A percentile compares a stretch with the other conserved stretches of the same genome.
These are phyloP conservation scores for Ceratocystis papillata DNA, from an alignment of 2,329 filamentous ascomycete genomes.

Conservation along the genomic window DNA sequence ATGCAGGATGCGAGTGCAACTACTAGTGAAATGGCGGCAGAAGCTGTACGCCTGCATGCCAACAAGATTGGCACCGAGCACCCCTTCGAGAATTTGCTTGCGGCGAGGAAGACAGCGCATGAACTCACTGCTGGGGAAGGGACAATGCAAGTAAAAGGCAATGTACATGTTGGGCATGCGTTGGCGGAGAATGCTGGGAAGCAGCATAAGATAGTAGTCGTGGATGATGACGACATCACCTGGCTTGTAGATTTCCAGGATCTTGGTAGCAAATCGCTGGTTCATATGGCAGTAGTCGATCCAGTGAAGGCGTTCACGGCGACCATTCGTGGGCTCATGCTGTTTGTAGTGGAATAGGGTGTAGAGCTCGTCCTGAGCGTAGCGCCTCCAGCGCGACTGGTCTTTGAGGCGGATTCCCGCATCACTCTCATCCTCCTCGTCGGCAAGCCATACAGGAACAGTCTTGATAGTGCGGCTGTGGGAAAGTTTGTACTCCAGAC, in stretches of 20 bases:
- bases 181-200: constrained; percentile 81
- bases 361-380: constrained; percentile 84
- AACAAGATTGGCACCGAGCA: constrained; percentile 83
- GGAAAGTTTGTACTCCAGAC: constrained; percentile 62
- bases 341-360: constrained; percentile 94
- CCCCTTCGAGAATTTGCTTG: constrained; percentile 81
- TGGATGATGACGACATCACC: constrained; percentile 89
- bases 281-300: constrained; percentile 90
- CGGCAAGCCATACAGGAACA: constrained; percentile 78
- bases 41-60: constrained; percentile 95
- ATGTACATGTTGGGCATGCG: constrained; percentile 82
- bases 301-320: constrained; percentile 73
- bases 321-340: constrained; percentile 77
- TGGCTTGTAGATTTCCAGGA: constrained; percentile 78
- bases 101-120: constrained; percentile 76
- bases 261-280: constrained; percentile 79
- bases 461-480: constrained; percentile 67
- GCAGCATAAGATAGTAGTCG: constrained; percentile 84
- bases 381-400: constrained; percentile 76
- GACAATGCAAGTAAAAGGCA: constrained; percentile 86
- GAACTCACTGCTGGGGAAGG: constrained; percentile 94
- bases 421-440: constrained; percentile 56
- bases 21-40: constrained; percentile 86
- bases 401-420: constrained; percentile 67
- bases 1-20: constrained; percentile 82